Evolutionary conservation across 805 yeast species (phyloP).

Genomic region (Clavispora fructus): DNA sequence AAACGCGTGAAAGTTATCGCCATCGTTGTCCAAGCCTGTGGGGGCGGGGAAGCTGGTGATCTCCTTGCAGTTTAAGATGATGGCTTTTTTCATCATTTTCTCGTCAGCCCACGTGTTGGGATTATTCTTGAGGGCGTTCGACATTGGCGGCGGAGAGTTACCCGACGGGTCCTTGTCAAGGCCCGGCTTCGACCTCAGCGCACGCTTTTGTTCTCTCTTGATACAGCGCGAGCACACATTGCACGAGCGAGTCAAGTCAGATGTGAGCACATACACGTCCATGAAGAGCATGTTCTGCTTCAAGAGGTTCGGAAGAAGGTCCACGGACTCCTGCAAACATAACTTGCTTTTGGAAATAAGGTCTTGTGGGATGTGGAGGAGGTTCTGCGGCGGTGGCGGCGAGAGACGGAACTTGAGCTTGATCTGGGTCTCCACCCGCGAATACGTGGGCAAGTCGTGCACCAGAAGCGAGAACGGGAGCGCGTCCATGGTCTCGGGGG

Average conservation of each 20-base stretch:
- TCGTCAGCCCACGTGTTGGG: conserved; percentile 76
- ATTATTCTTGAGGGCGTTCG: conserved; percentile 36
- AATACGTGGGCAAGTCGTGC: conserved; percentile 65
- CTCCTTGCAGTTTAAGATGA: conserved; percentile 89
- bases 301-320: conserved; percentile 36
- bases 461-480: conserved; percentile 50
- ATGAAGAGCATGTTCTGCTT: conserved; percentile 55
- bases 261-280: conserved; percentile 76
- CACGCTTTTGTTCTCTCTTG: conserved; percentile 89
- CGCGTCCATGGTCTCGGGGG: conserved; percentile 26
- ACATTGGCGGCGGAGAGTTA: conserved; percentile 7
- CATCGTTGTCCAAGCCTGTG: conserved; percentile 30
- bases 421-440: conserved; percentile 95
- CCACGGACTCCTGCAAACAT: conserved; percentile 52
- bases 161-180: conserved; percentile 1
- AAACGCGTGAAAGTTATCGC: conserved; percentile 29
- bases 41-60: conserved; percentile 69
- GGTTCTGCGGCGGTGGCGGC: conserved; percentile 71
- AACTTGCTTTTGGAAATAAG: conserved; percentile 83
- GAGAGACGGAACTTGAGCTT: conserved; percentile 62
- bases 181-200: conserved; percentile 85
- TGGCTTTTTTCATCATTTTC: conserved; percentile 68
- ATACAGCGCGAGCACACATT: conserved; percentile 85
- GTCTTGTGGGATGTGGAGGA: conserved; percentile 80
- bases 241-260: conserved; percentile 46